These are phyloP conservation scores for Ajuga reptans DNA, from an alignment of 305 asterid genomes.

Conservation along the genomic window DNA sequence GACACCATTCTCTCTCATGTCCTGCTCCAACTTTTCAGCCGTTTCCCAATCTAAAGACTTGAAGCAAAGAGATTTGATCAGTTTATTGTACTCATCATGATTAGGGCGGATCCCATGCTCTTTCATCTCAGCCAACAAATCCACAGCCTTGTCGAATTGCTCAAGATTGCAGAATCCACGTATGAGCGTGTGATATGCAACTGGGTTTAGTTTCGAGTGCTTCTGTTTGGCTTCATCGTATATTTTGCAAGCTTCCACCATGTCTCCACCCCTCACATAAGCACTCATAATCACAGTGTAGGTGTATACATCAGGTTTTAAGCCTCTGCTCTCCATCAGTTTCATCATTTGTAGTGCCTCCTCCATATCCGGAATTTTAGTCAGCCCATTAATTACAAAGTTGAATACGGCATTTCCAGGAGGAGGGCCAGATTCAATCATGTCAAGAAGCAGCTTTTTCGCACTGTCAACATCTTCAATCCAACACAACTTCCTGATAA, in stretches of 20 bases:
- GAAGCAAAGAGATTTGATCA: slow-evolving; percentile 76
- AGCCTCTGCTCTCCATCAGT: slow-evolving; percentile 65
- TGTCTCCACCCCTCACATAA: slow-evolving; percentile 45
- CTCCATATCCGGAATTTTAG: slow-evolving; percentile 50
- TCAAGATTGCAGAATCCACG: slow-evolving; percentile 78
- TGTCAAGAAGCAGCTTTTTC: slow-evolving; percentile 46
- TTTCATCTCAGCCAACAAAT: slow-evolving; percentile 62
- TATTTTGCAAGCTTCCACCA: slow-evolving; percentile 65
- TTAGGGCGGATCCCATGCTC: slow-evolving; percentile 48
- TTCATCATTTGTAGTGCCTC: slow-evolving; percentile 45
- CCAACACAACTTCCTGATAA: slow-evolving; percentile 57
- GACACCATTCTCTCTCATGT: slow-evolving; percentile 54
- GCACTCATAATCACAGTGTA: slow-evolving; percentile 66
- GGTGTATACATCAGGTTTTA: slow-evolving; percentile 73
- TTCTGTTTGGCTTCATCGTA: slow-evolving; percentile 57
- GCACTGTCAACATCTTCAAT: slow-evolving; percentile 56
- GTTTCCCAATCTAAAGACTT: slow-evolving; percentile 76
- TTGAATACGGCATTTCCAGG: slow-evolving; percentile 69
- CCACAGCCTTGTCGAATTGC: slow-evolving; percentile 64
- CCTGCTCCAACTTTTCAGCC: slow-evolving; percentile 59
- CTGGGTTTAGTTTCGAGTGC: slow-evolving; percentile 52
- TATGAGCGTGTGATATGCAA: slow-evolving; percentile 52
- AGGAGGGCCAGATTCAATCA: slow-evolving; percentile 70
- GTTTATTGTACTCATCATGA: slow-evolving; percentile 70
- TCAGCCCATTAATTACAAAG: slow-evolving; percentile 50